Evolutionary conservation across 2,329 filamentous ascomycete species (phyloP), one percentile per base, ranked within the genome.

Genomic region (Colletotrichum magnum): DNA sequence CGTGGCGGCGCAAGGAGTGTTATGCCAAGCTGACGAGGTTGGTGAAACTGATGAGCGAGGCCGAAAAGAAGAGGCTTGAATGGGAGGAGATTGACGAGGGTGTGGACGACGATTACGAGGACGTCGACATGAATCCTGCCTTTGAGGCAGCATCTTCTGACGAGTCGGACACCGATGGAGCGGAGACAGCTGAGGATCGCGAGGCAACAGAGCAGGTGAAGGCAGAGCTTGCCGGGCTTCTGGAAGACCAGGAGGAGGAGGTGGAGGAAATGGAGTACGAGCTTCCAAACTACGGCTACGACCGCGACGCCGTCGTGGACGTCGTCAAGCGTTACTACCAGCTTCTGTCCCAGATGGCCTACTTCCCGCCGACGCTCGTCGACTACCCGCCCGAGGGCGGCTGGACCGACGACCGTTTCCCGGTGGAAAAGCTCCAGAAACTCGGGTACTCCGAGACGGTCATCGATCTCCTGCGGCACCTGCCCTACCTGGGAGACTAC

Each of bases 401-500:
- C 56, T 66, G 63, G 56, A 12, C 26, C 50, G 50, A 62, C 50
- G 21, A 62, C 32, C 15, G 13, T 1, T 54, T 54, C 16, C 32
- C 52, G n/a, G 16, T n/a, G n/a, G 28, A 54, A 15, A 39, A 54
- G 32, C 26, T 54, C 4, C 7, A 5, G 2, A 54, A 6, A 28
- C 52, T 54, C 3, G 52, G 28, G 1, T 54, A 54, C 52, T 54
- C 56, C 41, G 63, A 66, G 26, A 66, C 36, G 28, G 57, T 18
- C n/a, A 32, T 65, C 56, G 18, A 24, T 47, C 21, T 65, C 13
- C 48, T 65, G 28, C 54, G 63, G 5, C 63, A 65, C 21, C 48
- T 65, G n/a, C 63, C 63, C 9, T 65, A 65, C 36, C 36, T 65
- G 21, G 45, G 47, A 26, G n/a, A 36, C 52, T 52, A 64, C 52